Evolutionary conservation across 2,329 filamentous ascomycete genomes (phyloP), one percentile per base, ranked within the genome.

Genomic region (Plectosphaerella plurivora): DNA sequence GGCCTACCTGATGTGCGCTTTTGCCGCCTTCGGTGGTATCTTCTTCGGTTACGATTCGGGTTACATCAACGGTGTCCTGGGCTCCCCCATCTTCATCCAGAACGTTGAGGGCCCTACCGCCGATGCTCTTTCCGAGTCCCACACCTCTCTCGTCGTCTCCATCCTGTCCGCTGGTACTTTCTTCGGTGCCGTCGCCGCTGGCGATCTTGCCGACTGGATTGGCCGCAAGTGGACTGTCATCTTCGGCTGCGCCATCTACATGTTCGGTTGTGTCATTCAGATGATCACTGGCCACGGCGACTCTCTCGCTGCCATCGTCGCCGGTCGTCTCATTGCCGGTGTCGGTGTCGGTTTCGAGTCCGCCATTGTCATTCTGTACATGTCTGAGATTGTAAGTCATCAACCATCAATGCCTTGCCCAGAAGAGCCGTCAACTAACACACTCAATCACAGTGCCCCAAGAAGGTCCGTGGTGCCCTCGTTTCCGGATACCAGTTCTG

Each of bases 401-500:
- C 8, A 1, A 9, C 4, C 14, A 16, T 16, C 39, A 28, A 15
- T 15, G 33, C 9, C 24, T 44, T 11, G 18, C 41, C 41, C 4
- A 16, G 16, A 3, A 14, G 15, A 15, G 7, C 6, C 16, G 16
- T 10, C 12, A 20, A 15, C 24, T 18, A 16, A 16, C 4, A 8
- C 18, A 18, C 15, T 44, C 45, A 22, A n/a, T 24, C 6, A 42
- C 28, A 69, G 70, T 73, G 74, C 57, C 86, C 87, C 53, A 81
- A 79, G 68, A 89, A 88, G 69, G 86, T 94, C 58, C 69, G 89
- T 63, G 88, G 88, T 64, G 85, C 88, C 51, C 79, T 92, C 49
- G 89, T 93, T n/a, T 83, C 87, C 1, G 87, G 87, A 5, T 92
- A 92, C 74, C 88, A 92, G 67, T 91, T 91, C 77, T 90, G 84